Evolutionary conservation across 495 filamentous ascomycete genomes (phyloP).

Genomic region (Monascus purpureus): DNA sequence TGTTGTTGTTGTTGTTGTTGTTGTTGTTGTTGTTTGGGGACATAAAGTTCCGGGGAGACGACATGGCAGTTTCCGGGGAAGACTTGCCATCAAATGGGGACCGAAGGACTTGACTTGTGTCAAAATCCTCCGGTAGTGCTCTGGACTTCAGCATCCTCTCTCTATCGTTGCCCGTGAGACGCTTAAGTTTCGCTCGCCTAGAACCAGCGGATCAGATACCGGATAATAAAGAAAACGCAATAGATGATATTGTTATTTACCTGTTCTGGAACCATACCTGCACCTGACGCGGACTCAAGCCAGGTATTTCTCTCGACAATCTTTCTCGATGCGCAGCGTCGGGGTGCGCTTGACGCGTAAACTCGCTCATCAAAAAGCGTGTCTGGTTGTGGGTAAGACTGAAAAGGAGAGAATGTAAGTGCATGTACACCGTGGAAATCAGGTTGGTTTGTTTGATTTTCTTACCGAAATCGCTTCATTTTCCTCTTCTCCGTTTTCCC

Average conservation of each 20-base stretch:
- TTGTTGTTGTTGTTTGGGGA: conserved; percentile 7
- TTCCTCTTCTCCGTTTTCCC: conserved; percentile 61
- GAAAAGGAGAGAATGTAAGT: conserved; percentile 3
- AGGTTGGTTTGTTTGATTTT: no score
- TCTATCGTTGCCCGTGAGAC: conserved; percentile 81
- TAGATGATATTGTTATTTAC: no score
- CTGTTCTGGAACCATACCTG: conserved; percentile 99
- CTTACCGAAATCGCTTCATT: conserved; percentile 90
- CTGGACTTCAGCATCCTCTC: conserved; percentile 90
- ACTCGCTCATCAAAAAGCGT: conserved; percentile 93
- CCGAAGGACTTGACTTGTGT: conserved; percentile 80
- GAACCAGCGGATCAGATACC: no score
- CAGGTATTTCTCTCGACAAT: conserved; percentile 82
- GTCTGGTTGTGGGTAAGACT: conserved; percentile 97
- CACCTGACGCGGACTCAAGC: conserved; percentile 83
- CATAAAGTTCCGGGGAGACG: conserved; percentile 14
- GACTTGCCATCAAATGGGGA: conserved; percentile 42
- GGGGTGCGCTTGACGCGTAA: conserved; percentile 87
- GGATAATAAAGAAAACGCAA: no score
- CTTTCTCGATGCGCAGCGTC: conserved; percentile 88
- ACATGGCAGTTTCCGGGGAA: conserved; percentile 17
- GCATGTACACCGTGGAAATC: no score
- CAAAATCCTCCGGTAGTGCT: conserved; percentile 82
- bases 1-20: no score
- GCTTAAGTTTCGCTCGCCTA: conserved; percentile 91